Evolutionary conservation across 2,329 filamentous ascomycete genomes (phyloP).

Genomic region (Calonectria pteridis): DNA sequence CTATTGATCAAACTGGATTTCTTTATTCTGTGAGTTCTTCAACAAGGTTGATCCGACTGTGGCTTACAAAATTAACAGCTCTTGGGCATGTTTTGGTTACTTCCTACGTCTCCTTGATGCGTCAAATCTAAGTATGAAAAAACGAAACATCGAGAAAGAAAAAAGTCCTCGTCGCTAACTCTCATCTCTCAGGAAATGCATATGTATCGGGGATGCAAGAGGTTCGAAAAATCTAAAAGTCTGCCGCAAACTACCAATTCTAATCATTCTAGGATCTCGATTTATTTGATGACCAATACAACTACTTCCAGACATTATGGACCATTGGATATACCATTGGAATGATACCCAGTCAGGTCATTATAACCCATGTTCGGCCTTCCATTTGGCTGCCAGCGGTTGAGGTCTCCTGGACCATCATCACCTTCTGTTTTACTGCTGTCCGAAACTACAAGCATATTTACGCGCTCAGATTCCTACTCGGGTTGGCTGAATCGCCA

Average conservation of each 20-base stretch:
- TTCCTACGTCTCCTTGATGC: not conserved
- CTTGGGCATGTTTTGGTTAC: conserved; percentile 10
- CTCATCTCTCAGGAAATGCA: not conserved
- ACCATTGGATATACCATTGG: not conserved
- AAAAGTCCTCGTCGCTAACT: not conserved
- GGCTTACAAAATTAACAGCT: not conserved
- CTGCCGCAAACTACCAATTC: not conserved
- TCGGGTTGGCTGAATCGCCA: not conserved
- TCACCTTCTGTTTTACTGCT: not conserved
- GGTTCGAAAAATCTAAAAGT: not conserved
- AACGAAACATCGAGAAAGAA: not conserved
- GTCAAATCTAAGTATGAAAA: not conserved
- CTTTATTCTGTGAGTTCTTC: not conserved
- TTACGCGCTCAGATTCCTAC: not conserved
- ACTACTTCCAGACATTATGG: conserved; percentile 16
- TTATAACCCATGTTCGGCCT: conserved; percentile 1
- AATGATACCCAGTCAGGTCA: conserved; percentile 1
- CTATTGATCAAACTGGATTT: conserved; percentile 6
- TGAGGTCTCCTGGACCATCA: not conserved
- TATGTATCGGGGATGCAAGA: conserved; percentile 13
- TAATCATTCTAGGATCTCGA: not conserved
- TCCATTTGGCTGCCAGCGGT: not conserved
- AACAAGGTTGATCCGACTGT: too few species aligned
- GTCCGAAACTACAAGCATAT: conserved; percentile 1
- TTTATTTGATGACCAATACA: conserved; percentile 2